phyloP scores from a whole-genome alignment of 2,329 filamentous ascomycete genomes.

The Paramyrothecium sp. region DNA sequence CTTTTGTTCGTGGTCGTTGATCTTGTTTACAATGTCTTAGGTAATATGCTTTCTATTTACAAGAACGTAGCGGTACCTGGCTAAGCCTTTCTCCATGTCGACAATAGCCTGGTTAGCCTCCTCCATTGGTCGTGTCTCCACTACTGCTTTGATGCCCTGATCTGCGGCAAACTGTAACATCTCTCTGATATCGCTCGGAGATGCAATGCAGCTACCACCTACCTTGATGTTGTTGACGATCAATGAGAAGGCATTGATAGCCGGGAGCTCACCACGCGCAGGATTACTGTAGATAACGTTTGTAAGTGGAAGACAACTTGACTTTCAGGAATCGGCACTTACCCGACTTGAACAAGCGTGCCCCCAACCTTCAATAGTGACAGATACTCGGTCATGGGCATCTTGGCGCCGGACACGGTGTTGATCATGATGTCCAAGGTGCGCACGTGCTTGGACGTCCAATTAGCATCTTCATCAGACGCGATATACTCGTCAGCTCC shows the following conservation, averaged over 20 bases:
- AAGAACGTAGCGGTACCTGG: constrained; percentile 44
- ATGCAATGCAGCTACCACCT: constrained; percentile 44
- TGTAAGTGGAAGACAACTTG: no score
- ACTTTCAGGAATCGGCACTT: constrained; percentile 3
- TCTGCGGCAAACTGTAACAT: constrained; percentile 58
- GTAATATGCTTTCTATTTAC: constrained; percentile 29
- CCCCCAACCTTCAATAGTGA: constrained; percentile 55
- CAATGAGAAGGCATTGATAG: constrained; percentile 6
- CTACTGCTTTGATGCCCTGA: constrained; percentile 54
- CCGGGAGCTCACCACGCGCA: background rate
- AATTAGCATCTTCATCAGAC: constrained; percentile 42
- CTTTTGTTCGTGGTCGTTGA: background rate
- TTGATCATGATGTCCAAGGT: constrained; percentile 55
- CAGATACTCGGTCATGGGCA: constrained; percentile 62
- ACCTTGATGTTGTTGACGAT: constrained; percentile 27
- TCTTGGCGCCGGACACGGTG: constrained; percentile 45
- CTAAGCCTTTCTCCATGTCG: constrained; percentile 53
- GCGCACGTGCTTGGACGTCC: constrained; percentile 43
- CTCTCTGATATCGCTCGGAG: constrained; percentile 53
- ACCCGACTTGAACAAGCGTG: constrained; percentile 60
- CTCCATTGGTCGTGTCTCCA: constrained; percentile 51
- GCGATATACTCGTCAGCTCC: constrained; percentile 47
- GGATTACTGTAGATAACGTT: background rate
- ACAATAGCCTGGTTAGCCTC: constrained; percentile 53
- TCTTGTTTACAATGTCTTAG: background rate